A percentile compares a stretch with the other conserved stretches of the same genome.
Evolutionary conservation across 257 asterid genomes (phyloP).

Genomic region (Nicotiana paniculata): DNA sequence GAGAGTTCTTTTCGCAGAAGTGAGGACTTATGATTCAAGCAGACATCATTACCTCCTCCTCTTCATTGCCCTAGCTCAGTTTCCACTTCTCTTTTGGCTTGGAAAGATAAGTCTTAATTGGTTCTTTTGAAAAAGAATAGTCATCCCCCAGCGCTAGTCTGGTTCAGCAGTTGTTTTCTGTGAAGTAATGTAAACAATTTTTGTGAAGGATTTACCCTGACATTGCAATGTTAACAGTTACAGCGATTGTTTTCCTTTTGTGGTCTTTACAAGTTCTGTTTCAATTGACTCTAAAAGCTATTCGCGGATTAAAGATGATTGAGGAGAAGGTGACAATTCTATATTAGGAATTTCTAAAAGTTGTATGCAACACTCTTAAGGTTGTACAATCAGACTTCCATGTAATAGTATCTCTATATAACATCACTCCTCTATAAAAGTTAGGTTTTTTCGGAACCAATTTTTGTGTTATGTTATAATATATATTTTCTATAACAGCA

Average conservation of each 20-base stretch:
- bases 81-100: conserved; percentile 31
- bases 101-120: conserved; percentile 29
- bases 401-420: too few relatives aligned
- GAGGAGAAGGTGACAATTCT: neutral
- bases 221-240: neutral
- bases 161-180: neutral
- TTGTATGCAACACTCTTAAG: neutral
- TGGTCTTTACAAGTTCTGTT: neutral
- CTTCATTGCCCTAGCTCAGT: conserved; percentile 36
- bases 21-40: conserved; percentile 26
- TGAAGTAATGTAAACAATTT: neutral
- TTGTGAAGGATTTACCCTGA: neutral
- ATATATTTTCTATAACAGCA: too few relatives aligned
- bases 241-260: too few relatives aligned
- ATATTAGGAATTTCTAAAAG: neutral
- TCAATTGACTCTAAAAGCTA: too few relatives aligned
- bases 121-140: conserved; percentile 14
- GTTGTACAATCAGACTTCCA: too few relatives aligned
- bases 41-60: conserved; percentile 30
- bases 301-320: neutral
- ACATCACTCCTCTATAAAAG: too few relatives aligned
- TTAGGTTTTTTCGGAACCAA: too few relatives aligned
- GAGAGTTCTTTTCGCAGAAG: conserved; percentile 31
- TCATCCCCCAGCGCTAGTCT: neutral
- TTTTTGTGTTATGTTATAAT: too few relatives aligned